Evolutionary conservation across 495 filamentous ascomycete species (phyloP), one percentile per base, ranked within the genome.

Genomic region (Hyaloscypha finlandica): DNA sequence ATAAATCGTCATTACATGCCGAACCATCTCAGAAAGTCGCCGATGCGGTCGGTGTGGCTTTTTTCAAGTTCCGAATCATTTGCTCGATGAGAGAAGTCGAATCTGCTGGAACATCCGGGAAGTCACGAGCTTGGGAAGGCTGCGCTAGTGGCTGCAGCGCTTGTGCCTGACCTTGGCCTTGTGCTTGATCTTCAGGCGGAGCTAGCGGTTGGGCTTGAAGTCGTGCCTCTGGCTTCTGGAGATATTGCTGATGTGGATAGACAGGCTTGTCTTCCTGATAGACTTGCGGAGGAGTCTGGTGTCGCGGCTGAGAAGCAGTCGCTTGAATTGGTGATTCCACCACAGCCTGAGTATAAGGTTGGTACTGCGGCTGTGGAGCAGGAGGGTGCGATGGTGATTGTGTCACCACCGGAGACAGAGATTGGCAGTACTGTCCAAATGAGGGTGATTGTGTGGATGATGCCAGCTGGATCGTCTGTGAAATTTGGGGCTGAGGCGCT

Each of bases 11-110:
- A 56, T 1, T 32, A 4, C 53, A 56, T 56, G 53, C 30, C 30
- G 5, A 29, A 6, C 16, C 53, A 56, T 56, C 53, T 56, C 22
- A 56, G 20, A 32, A 6, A n/a, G 6, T 56, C 30, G 57, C 16
- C 16, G 64, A 52, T 2, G 55, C 20, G 29, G 1, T 25, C 19
- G 64, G 19, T 2, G 57, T n/a, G 16, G 75, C 79, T 65, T 72
- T 72, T 55, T 72, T 74, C 22, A 81, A 67, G 56, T 79, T 79
- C 39, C 61, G 59, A 72, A 85, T 81, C 68, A 85, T 80, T 70
- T 78, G 78, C 73, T 85, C 80, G 52, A 85, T 74, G n/a, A 85
- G 63, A 35, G 78, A 78, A 69, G 78, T 77, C 6, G 79, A 79
- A 54, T 81, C 79, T n/a, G 74, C 73, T 19, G 80, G 76, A 19